Conservation (phyloP, 2,329 filamentous ascomycete genomes). For the Paraphaeosphaeria minitans region DNA sequence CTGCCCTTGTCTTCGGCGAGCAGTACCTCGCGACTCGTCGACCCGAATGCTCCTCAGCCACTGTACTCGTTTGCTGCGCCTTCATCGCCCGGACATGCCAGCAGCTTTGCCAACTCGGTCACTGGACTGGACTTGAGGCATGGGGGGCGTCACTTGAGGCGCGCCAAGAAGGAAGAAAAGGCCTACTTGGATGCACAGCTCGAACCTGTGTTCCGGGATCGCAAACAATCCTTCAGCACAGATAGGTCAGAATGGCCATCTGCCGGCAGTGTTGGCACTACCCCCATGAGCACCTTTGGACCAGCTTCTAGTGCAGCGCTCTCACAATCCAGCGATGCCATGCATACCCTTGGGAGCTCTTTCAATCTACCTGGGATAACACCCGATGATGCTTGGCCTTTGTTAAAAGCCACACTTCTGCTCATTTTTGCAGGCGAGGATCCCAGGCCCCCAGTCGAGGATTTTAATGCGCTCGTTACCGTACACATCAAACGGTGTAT, state of each 20-base stretch:
- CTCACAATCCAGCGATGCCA: conserved; percentile 44
- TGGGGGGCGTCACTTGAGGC: conserved; percentile 74
- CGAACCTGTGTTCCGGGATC: conserved; percentile 40
- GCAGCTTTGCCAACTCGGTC: conserved; percentile 79
- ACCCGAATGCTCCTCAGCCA: conserved; percentile 75
- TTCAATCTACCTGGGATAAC: conserved; percentile 57
- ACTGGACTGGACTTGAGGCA: conserved; percentile 80
- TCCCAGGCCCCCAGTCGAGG: conserved; percentile 77
- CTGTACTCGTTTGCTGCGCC: conserved; percentile 80
- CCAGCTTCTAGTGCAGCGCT: conserved; percentile 34
- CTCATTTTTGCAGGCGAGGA: conserved; percentile 84
- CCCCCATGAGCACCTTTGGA: conserved; percentile 24
- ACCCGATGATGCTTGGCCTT: conserved; percentile 80
- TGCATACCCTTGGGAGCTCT: conserved; percentile 51
- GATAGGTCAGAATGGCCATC: conserved; percentile 47
- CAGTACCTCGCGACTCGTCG: conserved; percentile 76
- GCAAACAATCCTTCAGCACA: conserved; percentile 46
- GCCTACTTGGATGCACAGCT: conserved; percentile 43
- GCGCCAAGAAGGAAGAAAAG: conserved; percentile 68
- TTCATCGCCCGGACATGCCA: conserved; percentile 69
- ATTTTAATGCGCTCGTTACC: conserved; percentile 79
- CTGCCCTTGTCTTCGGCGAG: conserved; percentile 75
- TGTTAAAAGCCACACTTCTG: conserved; percentile 75
- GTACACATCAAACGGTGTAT: conserved; percentile 80
- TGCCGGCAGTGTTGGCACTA: conserved; percentile 29